Base-by-base conservation (phyloP, 306 rosid species). In the Vicia faba region DNA sequence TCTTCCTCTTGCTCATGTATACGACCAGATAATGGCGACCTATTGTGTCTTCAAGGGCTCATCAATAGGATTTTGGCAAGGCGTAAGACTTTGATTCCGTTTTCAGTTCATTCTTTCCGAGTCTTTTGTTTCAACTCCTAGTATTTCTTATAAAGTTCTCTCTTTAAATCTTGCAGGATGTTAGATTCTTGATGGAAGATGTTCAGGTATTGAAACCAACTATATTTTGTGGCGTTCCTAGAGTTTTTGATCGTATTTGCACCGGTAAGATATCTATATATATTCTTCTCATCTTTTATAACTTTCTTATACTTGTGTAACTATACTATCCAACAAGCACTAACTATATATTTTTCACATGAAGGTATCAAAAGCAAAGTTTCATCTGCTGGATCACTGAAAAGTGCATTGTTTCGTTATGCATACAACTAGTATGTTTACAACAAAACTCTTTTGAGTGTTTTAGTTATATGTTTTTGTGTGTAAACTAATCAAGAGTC, bases 171-270 rank as follows among this genome's bases (percentile, higher is more conserved):
- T 43, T 77, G 58, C 74, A 93, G 98, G 98, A 93, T 76, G 80
- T 93, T 16, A 87, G 95, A 71, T 86, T 87, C 78, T 69, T 93
- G 61, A 57, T 89, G 81, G 97, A 89, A 18, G 98, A 93, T 71
- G 72, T 93, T 64, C 95, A 89, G 69, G 73, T 76, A 61, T 79
- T 89, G 41, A 89, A 79, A 74, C 98, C 98, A 41, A 82, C 95
- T 38, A 81, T 88, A 41, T 93, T 89, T 73, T 93, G 91, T 68
- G 97, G 92, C 38, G 98, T 93, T 59, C 97, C 98, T 56, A 85
- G 98, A 75, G 97, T 93, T 74, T 93, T 79, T 49, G 98, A 93
- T 64, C 85, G 91, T 26, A 81, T 91, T 64, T 81, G 79, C 61
- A 14, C 80, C 0, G 97, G 97, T 91, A 81, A 40, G 18, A 49